Percentiles rank a stretch among this genome's conserved stretches.
These are phyloP conservation scores for Nepenthes gracilis DNA, from an alignment of 148 eudicot genomes.

Conservation along the genomic window DNA sequence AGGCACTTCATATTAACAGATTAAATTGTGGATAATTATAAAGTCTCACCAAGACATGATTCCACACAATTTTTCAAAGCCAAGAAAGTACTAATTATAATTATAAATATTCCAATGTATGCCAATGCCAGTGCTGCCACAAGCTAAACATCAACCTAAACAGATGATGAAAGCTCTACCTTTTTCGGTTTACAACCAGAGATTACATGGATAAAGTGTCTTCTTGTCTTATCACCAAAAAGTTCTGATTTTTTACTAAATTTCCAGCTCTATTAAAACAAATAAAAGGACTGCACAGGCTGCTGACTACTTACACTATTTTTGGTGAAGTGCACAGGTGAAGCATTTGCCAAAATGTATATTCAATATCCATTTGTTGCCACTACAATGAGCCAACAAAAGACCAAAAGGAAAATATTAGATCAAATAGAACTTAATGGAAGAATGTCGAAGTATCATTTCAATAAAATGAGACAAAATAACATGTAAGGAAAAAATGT, in stretches of 20 bases:
- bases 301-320: conserved; percentile 54
- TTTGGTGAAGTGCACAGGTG: conserved; percentile 84
- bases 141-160: too few species aligned
- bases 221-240: too few species aligned
- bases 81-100: too few species aligned
- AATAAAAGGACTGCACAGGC: not conserved
- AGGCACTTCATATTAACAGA: too few species aligned
- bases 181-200: too few species aligned
- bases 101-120: too few species aligned
- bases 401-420: not conserved
- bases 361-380: conserved; percentile 99
- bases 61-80: too few species aligned
- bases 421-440: not conserved
- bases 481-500: not conserved
- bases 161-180: too few species aligned
- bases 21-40: too few species aligned
- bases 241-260: not conserved
- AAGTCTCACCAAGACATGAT: too few species aligned
- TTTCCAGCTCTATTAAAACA: not conserved
- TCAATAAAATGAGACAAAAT: not conserved
- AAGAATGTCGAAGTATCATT: not conserved
- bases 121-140: too few species aligned
- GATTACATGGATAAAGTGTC: too few species aligned
- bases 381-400: conserved; percentile 50
- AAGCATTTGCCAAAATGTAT: conserved; percentile 98